A percentile compares a stretch with the other conserved stretches of the same genome.
Conservation (phyloP, 2,329 filamentous ascomycete genomes). For the Sarocladium oryzae region DNA sequence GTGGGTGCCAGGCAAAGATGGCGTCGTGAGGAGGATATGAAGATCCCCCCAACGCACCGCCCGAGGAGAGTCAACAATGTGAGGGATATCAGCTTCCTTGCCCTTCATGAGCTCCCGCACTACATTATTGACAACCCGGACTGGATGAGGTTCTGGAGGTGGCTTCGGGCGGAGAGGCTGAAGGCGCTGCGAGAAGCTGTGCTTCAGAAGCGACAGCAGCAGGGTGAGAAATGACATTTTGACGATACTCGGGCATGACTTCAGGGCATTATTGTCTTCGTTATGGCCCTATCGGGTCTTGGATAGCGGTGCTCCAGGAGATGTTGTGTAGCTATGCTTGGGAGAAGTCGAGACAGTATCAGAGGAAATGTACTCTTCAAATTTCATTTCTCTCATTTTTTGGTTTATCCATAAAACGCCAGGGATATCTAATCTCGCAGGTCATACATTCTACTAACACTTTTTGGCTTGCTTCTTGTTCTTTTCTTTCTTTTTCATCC, state of each 20-base stretch:
- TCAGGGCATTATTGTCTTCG: too few relatives aligned
- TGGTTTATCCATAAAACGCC: too few relatives aligned
- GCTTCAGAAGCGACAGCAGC: not conserved
- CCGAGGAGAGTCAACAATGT: slow-evolving; percentile 22
- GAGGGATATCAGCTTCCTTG: slow-evolving; percentile 31
- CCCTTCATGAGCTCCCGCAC: slow-evolving; percentile 34
- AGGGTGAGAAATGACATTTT: too few relatives aligned
- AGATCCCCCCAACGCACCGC: slow-evolving; percentile 12
- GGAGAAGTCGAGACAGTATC: too few relatives aligned
- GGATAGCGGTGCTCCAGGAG: too few relatives aligned
- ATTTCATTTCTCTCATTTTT: too few relatives aligned
- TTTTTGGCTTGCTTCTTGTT: not conserved
- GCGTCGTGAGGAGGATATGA: slow-evolving; percentile 17
- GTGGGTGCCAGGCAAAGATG: slow-evolving; percentile 31
- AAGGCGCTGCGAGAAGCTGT: not conserved
- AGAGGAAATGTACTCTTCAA: too few relatives aligned
- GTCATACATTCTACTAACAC: not conserved
- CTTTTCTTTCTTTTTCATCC: not conserved
- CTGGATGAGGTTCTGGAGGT: slow-evolving; percentile 37
- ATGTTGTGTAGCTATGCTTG: too few relatives aligned
- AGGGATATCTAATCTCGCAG: too few relatives aligned
- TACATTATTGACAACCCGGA: slow-evolving; percentile 36
- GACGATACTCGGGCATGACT: too few relatives aligned
- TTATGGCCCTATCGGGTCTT: too few relatives aligned
- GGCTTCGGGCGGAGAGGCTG: slow-evolving; percentile 24